phyloP scores from a whole-genome alignment of 306 rosid genomes.

The Malus sieversii region DNA sequence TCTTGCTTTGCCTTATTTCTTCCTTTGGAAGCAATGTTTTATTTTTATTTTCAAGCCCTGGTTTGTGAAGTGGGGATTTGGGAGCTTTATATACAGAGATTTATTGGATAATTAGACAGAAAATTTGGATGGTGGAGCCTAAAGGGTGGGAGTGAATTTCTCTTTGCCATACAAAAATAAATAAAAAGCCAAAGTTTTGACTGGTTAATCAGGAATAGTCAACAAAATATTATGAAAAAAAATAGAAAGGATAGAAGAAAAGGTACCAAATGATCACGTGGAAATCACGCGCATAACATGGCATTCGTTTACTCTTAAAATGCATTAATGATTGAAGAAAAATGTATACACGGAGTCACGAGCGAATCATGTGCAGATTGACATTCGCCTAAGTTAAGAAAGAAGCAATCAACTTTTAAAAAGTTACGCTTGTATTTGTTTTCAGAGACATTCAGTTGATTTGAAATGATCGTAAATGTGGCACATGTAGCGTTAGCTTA shows the following conservation, averaged over 20 bases:
- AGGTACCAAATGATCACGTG: too few relatives aligned
- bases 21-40: background rate
- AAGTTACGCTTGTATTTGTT: too few relatives aligned
- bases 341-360: background rate
- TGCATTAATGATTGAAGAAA: too few relatives aligned
- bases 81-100: slow-evolving; percentile 2
- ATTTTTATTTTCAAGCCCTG: slow-evolving; percentile 22
- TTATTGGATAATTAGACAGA: background rate
- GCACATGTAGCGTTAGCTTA: background rate
- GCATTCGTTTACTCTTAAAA: too few relatives aligned
- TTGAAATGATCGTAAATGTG: background rate
- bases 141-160: slow-evolving; percentile 17
- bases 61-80: background rate
- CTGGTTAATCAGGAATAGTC: background rate
- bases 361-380: background rate
- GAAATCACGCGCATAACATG: background rate
- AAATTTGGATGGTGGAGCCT: background rate
- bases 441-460: too few relatives aligned
- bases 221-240: too few relatives aligned
- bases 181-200: background rate
- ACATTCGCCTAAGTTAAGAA: background rate
- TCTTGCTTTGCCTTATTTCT: background rate
- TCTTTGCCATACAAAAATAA: background rate
- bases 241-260: too few relatives aligned
- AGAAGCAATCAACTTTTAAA: background rate